phyloP scores from a whole-genome alignment of 2,329 filamentous ascomycete genomes.

The Ophiostoma sp. region DNA sequence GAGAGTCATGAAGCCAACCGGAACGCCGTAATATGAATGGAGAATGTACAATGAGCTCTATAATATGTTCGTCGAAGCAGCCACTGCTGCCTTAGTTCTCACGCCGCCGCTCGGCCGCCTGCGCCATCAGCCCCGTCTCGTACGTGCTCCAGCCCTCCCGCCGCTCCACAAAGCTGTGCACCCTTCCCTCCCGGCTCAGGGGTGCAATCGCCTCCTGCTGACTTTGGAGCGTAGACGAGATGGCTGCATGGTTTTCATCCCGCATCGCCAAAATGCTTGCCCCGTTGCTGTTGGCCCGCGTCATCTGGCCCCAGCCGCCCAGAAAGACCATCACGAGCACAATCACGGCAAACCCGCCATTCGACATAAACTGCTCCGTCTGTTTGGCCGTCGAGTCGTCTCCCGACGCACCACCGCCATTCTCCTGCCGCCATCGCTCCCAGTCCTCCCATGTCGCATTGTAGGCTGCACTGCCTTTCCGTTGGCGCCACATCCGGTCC shows the following conservation, averaged over 20 bases:
- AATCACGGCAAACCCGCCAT: slow-evolving; percentile 74
- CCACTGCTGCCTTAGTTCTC: neutral
- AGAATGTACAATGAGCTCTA: slow-evolving; percentile 12
- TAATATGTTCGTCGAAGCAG: neutral
- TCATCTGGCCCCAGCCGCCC: slow-evolving; percentile 71
- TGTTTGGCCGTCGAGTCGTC: slow-evolving; percentile 41
- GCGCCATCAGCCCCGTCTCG: neutral
- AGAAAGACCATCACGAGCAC: slow-evolving; percentile 68
- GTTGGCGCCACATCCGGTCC: slow-evolving; percentile 47
- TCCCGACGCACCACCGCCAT: slow-evolving; percentile 44
- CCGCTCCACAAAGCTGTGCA: slow-evolving; percentile 75
- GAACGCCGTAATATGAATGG: slow-evolving; percentile 3
- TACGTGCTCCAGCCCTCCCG: slow-evolving; percentile 53
- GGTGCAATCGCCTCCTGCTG: slow-evolving; percentile 55
- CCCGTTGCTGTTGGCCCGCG: slow-evolving; percentile 64
- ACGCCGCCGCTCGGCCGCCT: neutral
- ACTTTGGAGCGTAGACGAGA: slow-evolving; percentile 59
- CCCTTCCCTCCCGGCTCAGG: slow-evolving; percentile 62
- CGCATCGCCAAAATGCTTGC: slow-evolving; percentile 65
- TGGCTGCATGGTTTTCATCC: slow-evolving; percentile 65
- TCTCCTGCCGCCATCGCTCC: slow-evolving; percentile 72
- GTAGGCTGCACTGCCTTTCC: slow-evolving; percentile 50
- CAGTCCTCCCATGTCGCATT: slow-evolving; percentile 99
- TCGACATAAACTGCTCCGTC: slow-evolving; percentile 68
- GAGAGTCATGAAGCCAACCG: neutral